Conservation (phyloP, 768 basidiomycete genomes). For the Leccinum arenicola region DNA sequence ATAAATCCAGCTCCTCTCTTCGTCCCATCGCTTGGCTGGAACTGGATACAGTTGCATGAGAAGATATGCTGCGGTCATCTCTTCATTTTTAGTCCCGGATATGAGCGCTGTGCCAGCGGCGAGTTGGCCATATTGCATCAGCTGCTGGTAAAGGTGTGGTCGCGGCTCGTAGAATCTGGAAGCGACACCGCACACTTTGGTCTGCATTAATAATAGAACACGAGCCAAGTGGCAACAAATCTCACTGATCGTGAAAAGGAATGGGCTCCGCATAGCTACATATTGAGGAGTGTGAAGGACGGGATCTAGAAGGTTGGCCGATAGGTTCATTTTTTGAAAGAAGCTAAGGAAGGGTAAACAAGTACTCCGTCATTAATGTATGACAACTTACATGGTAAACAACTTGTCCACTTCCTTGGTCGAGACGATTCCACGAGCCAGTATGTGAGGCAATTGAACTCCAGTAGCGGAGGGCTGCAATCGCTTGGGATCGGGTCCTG, state of each 20-base stretch:
- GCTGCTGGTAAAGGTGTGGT: conserved; percentile 63
- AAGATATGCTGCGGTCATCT: conserved; percentile 82
- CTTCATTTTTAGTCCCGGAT: conserved; percentile 75
- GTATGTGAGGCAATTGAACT: conserved; percentile 60
- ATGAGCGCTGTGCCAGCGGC: conserved; percentile 78
- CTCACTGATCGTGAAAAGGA: conserved; percentile 89
- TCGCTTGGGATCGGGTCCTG: conserved; percentile 40
- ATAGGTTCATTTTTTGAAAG: conserved; percentile 77
- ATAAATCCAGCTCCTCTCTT: conserved; percentile 87
- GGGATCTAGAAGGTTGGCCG: conserved; percentile 76
- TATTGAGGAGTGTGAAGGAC: conserved; percentile 80
- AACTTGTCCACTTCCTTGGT: conserved; percentile 66
- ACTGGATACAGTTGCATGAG: conserved; percentile 74
- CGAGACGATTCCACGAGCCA: conserved; percentile 60
- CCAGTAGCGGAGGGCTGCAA: conserved; percentile 38
- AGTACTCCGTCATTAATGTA: neutral
- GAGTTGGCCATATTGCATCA: conserved; percentile 73
- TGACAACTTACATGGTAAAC: conserved; percentile 58
- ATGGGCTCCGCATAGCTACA: conserved; percentile 81
- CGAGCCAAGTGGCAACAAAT: neutral
- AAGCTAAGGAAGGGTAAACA: conserved; percentile 43
- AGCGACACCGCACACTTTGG: conserved; percentile 80
- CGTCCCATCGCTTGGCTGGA: conserved; percentile 79
- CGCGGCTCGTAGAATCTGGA: conserved; percentile 77
- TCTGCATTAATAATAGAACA: conserved; percentile 7